phyloP scores from a whole-genome alignment of 1,284 basidiomycete genomes.

The Microbotryomycetes sp. region DNA sequence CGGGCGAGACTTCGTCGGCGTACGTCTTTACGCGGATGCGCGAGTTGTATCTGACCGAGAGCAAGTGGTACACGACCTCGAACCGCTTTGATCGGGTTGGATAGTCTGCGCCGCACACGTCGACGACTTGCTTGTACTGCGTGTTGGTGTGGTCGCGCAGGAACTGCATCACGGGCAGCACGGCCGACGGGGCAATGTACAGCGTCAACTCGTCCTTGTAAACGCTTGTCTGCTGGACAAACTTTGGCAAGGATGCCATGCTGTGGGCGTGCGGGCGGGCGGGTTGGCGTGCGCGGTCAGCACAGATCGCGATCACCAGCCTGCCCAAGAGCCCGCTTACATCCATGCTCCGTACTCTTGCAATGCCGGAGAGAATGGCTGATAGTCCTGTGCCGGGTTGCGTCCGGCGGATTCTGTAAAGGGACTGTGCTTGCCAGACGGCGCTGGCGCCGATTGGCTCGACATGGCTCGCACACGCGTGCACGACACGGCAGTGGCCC shows the following conservation, averaged over 20 bases:
- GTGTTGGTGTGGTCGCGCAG: constrained; percentile 93
- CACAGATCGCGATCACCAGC: constrained; percentile 60
- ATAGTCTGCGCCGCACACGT: constrained; percentile 92
- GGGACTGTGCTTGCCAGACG: constrained; percentile 47
- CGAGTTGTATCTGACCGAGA: constrained; percentile 63
- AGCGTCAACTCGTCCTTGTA: constrained; percentile 94
- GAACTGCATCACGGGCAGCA: constrained; percentile 84
- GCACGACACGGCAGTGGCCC: not conserved
- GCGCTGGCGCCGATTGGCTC: constrained; percentile 3
- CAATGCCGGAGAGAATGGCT: constrained; percentile 61
- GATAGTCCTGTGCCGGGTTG: constrained; percentile 67
- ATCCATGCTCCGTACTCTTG: constrained; percentile 70
- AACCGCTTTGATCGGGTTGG: constrained; percentile 90
- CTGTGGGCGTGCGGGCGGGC: constrained; percentile 77
- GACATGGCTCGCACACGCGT: not conserved
- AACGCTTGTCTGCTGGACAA: constrained; percentile 94
- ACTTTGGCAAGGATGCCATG: constrained; percentile 83
- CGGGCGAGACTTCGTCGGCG: constrained; percentile 88
- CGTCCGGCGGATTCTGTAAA: constrained; percentile 79
- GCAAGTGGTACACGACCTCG: constrained; percentile 93
- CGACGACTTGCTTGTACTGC: constrained; percentile 88
- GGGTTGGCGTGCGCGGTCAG: constrained; percentile 69
- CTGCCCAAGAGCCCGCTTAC: not conserved
- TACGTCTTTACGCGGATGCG: constrained; percentile 97
- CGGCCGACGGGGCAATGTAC: constrained; percentile 71